Evolutionary conservation across 345 rosid genomes (phyloP), one percentile per base, ranked within the genome.

Genomic region (Hypericum androsaemum): DNA sequence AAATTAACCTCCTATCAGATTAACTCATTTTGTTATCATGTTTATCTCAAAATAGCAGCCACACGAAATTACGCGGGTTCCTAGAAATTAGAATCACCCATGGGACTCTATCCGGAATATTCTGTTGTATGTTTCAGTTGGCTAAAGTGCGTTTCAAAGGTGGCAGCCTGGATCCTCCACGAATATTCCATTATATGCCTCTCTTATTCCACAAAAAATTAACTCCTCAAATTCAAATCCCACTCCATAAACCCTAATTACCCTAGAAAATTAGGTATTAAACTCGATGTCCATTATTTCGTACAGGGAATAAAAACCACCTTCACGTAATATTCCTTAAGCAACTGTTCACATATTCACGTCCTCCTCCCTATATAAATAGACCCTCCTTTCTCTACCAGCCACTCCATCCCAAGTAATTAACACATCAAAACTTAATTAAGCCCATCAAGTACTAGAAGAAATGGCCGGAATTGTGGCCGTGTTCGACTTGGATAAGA

Each of bases 271-370:
- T 43, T 8, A 43, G 14, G 12, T 15, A 9, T 7, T 5, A 43
- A 43, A 22, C 32, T 22, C 4, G 4, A 22, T 22, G 32, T 22
- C 32, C 4, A 22, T 22, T 22, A 22, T 22, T 22, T 22, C 4
- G 32, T 22, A 22, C 32, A 22, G 32, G 2, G 11, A 42, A 46
- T 2, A 5, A 17, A 15, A 11, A 8, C 36, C 39, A 28, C 28
- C 32, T 51, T 10, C 45, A 17, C 22, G 75, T 75, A 75, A 80
- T 77, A 82, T 82, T 80, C 86, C 77, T 50, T 53, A 64, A 75
- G 76, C 67, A 69, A 66, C 66, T 16, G 5, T 36, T 8, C 12
- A 56, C 22, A 1, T 10, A 43, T 48, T 16, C 43, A 36, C 12
- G 10, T 42, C 8, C 36, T 41, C 43, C 12, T 14, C 12, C 38